Evolutionary conservation across 2,329 filamentous ascomycete genomes (phyloP), one percentile per base, ranked within the genome.

Genomic region (Aspergillus ruber): DNA sequence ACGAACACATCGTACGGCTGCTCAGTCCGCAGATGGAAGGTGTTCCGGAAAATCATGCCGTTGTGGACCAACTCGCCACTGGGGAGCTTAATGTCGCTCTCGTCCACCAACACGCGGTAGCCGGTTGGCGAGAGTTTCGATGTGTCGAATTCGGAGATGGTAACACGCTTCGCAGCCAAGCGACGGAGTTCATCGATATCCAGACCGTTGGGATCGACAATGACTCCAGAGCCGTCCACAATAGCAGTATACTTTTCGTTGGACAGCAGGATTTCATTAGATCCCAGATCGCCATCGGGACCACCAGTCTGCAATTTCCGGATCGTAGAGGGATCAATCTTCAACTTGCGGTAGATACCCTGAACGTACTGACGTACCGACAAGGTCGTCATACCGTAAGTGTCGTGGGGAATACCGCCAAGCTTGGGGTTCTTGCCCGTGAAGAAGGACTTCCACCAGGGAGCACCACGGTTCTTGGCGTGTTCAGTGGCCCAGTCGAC

Each of bases 381-480:
- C 48, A 97, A 74, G 0, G 93, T 97, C 1, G 93, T 98, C 93
- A 98, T 98, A 61, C 93, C 93, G 64, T 98, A 98, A 36, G 78
- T 74, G 67, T 98, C 93, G 70, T 98, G 93, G 33, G 93, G 93
- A 58, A 98, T 98, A 65, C 93, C 93, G 54, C 93, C 93, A 12
- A 98, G 80, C 71, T 87, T 93, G 45, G 90, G 93, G 58, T 89
- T 95, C 79, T 98, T 98, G 63, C 93, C 93, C 2, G 93, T 98
- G 79, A 98, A 98, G 81, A 98, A 98, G 0, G 93, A 98, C 78
- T 98, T 98, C 93, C 93, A 98, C 89, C 91, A 98, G 23, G 90
- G 89, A 4, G 93, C 93, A 41, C 90, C 90, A 59, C 93, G 84
- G 52, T 76, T 75, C 45, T 89, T 83, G 51, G 93, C 93, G 69